Base-by-base conservation (phyloP, 345 rosid genomes). In the Rhodomyrtus tomentosa region DNA sequence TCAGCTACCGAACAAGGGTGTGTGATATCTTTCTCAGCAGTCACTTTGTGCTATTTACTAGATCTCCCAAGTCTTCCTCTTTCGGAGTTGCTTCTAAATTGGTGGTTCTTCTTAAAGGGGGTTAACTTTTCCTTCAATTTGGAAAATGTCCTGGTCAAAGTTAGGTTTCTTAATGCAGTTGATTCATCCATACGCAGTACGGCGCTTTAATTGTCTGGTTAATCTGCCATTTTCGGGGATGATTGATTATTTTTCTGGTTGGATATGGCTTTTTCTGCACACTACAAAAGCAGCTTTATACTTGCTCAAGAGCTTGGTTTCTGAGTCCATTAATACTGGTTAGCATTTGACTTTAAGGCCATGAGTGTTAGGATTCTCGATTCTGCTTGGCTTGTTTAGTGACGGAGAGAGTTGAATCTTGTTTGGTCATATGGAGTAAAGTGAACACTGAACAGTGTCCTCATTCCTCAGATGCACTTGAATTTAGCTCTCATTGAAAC, bases 1-100 rank as follows among this genome's bases (percentile, higher is more conserved):
- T 96, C 99, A 90, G 55, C 93, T 73, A 87, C 89, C 59, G 93
- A 94, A 87, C 90, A 88, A 82, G 96, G 94, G 99, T 96, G 89
- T 86, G 82, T 73, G 80, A 51, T 25, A 7, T n/a, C 40, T 59
- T 49, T 13, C 10, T 73, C 45, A 49, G 45, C 21, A 36, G 45
- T 36, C 79, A 68, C 4, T 36, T 42, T 16, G 79, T 68, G 79
- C 4, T 36, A 7, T 45, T 68, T 68, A 36, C 45, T 68, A 68
- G 79, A 68, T 68, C 79, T 68, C 13, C 45, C 45, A 68, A 36
- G 79, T 68, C 36, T 36, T 68, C 79, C 79, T 68, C 79, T 68
- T 68, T 36, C 45, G 20, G 25, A 68, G 79, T 68, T 9, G 45
- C 79, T 68, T 32, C 24, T 25, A 29, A 80, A 24, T 80, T 80